Evolutionary conservation across 169 alveolate species (phyloP), one percentile per base, ranked within the genome.

Genomic region (Plasmodium ovale): DNA sequence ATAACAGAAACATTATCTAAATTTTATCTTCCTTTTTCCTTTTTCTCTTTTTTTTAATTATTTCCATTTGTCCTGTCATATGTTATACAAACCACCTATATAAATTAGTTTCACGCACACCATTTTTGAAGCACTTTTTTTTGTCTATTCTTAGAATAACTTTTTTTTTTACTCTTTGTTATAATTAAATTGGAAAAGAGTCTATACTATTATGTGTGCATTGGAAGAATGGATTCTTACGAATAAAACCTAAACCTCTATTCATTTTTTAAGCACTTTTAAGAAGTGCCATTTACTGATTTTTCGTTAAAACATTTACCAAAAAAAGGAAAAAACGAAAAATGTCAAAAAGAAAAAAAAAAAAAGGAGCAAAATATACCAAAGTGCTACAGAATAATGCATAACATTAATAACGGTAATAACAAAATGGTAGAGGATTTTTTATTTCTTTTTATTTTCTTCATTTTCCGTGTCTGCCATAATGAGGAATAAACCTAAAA

Each of bases 1-100:
- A 87, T 74, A 51, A 92, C 85, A 37, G 94, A 94, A 53, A 91
- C 87, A 42, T 65, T 64, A 42, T 65, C n/a, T 82, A 33, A 82
- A 44, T 3, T 31, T 23, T 39, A 31, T 42, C 7, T 21, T 23
- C n/a, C 27, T 68, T 68, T 42, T 64, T 31, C 16, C 12, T 58
- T 64, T 33, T 64, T 1, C 31, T 74, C 42, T 60, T 58, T 42
- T 42, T 60, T 39, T 37, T 35, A 10, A 37, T 12, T 27, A 37
- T 16, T 31, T 16, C n/a, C 35, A 19, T 35, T 6, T 53, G 12
- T 54, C 54, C 12, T 54, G 19, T 4, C 29, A 12, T 23, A 21
- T 71, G n/a, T 33, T 10, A 53, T 29, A 39, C n/a, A n/a, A n/a
- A n/a, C n/a, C n/a, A n/a, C n/a, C n/a, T n/a, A n/a, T n/a, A n/a